Evolutionary conservation across 176 grass and related monocot genomes (phyloP).

Genomic region (Carex littledalei): DNA sequence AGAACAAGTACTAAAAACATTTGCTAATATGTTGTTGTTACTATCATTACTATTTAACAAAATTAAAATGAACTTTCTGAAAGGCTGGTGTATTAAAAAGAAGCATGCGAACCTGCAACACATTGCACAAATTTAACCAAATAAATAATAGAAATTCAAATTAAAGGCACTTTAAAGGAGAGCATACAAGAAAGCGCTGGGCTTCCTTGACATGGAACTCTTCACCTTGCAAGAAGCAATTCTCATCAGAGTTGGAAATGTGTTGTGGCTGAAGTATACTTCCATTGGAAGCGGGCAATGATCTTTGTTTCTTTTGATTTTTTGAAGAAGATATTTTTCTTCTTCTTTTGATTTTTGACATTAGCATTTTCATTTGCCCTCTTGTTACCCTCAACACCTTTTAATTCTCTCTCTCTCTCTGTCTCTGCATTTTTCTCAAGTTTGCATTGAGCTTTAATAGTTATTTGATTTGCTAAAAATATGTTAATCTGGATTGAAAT

Average conservation of each 20-base stretch:
- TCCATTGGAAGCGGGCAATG: background rate
- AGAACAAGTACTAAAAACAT: background rate
- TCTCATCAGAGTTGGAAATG: background rate
- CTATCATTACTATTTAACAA: no score
- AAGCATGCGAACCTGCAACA: background rate
- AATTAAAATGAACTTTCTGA: no score
- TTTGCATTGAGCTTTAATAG: background rate
- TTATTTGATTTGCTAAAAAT: background rate
- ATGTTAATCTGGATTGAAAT: background rate
- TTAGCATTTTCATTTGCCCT: background rate
- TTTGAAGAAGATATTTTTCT: background rate
- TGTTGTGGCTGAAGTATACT: conserved; percentile 5
- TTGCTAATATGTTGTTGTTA: no score
- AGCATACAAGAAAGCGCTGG: conserved; percentile 13
- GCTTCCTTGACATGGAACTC: background rate
- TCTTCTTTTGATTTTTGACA: background rate
- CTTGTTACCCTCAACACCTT: background rate
- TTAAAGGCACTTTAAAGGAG: background rate
- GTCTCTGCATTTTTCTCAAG: background rate
- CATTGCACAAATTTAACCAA: background rate
- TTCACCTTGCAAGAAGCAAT: background rate
- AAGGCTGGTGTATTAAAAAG: background rate
- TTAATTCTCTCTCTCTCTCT: background rate
- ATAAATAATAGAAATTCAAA: background rate
- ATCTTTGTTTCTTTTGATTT: background rate